Percentiles rank a stretch among this genome's conserved stretches.
Evolutionary conservation across 2,329 filamentous ascomycete species (phyloP).

Genomic region (Aspergillus novoparasiticus): DNA sequence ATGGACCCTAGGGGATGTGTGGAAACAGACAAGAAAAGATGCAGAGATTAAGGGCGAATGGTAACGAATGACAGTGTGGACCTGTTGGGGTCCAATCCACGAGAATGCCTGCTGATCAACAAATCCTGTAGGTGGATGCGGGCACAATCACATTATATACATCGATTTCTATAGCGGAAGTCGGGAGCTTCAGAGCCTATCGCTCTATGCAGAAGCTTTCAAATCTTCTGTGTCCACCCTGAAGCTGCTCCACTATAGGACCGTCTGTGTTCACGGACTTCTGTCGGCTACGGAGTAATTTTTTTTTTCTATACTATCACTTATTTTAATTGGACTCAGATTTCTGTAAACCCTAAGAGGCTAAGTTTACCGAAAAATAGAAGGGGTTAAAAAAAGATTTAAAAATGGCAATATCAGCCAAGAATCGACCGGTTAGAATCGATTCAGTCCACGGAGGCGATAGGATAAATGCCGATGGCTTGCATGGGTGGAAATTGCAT

Average conservation of each 20-base stretch:
- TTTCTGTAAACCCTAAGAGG: background rate
- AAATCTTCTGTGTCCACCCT: background rate
- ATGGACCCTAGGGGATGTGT: conserved; percentile 12
- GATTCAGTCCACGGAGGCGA: background rate
- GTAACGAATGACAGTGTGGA: conserved; percentile 19
- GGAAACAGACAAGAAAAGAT: conserved; percentile 16
- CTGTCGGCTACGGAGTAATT: background rate
- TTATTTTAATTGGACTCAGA: background rate
- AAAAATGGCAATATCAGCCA: background rate
- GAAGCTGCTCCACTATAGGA: background rate
- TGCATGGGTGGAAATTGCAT: conserved; percentile 8
- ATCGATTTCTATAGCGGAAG: conserved; percentile 1
- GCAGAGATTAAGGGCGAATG: conserved; percentile 11
- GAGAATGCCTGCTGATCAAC: conserved; percentile 9
- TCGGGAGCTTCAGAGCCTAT: conserved; percentile 3
- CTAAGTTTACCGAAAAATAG: background rate
- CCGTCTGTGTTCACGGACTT: background rate
- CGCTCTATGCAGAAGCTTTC: background rate
- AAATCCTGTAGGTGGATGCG: conserved; percentile 1
- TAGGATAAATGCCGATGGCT: background rate
- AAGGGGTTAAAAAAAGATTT: background rate
- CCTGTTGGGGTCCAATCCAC: conserved; percentile 6
- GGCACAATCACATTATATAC: conserved; percentile 8
- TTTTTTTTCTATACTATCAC: background rate
- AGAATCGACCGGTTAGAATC: background rate